These are phyloP conservation scores for Rhynchosporium agropyri DNA, from an alignment of 2,329 filamentous ascomycete genomes.

Conservation along the genomic window DNA sequence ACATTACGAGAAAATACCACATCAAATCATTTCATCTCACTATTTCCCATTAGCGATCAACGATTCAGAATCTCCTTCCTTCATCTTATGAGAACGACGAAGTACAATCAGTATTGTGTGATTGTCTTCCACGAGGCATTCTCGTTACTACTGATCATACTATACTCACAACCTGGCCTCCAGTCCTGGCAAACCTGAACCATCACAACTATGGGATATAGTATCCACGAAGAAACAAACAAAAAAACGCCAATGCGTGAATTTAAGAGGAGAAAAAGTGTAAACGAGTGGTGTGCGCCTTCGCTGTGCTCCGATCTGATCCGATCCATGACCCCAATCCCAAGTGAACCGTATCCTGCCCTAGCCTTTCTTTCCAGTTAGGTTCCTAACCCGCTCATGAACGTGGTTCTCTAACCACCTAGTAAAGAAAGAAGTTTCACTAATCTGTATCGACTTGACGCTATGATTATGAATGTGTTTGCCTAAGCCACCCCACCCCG, in stretches of 20 bases:
- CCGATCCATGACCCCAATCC: slow-evolving; percentile 21
- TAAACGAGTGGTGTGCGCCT: slow-evolving; percentile 38
- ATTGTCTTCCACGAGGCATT: no score
- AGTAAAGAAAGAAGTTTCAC: slow-evolving; percentile 28
- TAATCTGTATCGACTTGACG: neutral
- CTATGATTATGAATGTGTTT: neutral
- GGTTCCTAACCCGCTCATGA: slow-evolving; percentile 18
- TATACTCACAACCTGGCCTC: neutral
- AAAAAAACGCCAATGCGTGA: neutral
- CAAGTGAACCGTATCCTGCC: no score
- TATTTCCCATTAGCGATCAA: no score
- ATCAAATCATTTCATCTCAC: no score
- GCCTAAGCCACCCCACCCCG: neutral
- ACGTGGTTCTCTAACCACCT: slow-evolving; percentile 30
- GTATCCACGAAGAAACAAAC: neutral
- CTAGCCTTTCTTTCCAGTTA: neutral
- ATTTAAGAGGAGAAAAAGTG: slow-evolving; percentile 18
- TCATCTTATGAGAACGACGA: neutral
- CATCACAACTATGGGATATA: neutral
- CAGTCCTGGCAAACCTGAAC: no score
- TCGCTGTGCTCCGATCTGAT: slow-evolving; percentile 37
- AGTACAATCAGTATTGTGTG: neutral
- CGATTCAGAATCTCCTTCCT: neutral
- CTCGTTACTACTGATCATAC: neutral
- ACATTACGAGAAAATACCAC: no score